These are phyloP conservation scores for Tirmania nivea DNA, from an alignment of 495 filamentous ascomycete species.

Conservation along the genomic window DNA sequence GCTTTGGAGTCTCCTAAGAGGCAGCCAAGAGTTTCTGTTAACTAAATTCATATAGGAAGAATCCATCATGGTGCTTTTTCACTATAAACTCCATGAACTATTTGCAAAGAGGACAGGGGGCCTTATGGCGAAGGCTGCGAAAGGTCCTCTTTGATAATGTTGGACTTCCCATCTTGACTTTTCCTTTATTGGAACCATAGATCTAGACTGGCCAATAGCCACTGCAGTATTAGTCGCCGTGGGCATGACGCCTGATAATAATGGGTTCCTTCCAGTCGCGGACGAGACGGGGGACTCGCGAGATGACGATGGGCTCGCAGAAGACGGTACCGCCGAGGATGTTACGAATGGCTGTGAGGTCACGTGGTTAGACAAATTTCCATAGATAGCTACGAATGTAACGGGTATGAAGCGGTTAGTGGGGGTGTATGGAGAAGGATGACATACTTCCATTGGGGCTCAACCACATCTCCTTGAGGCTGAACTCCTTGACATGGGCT, in stretches of 20 bases:
- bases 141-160: no score
- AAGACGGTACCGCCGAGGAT: slow-evolving; percentile 89
- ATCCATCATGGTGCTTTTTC: no score
- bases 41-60: no score
- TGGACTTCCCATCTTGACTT: no score
- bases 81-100: no score
- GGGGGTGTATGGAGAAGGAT: background rate
- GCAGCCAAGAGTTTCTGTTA: no score
- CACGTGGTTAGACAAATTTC: background rate
- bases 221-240: slow-evolving; percentile 96
- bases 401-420: background rate
- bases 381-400: background rate
- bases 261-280: slow-evolving; percentile 97
- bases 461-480: slow-evolving; percentile 98
- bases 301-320: slow-evolving; percentile 93
- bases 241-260: slow-evolving; percentile 95
- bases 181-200: no score
- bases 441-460: slow-evolving; percentile 66
- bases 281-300: slow-evolving; percentile 71
- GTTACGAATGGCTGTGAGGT: slow-evolving; percentile 56
- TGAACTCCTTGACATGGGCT: slow-evolving; percentile 87
- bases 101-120: no score
- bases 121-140: no score
- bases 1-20: no score
- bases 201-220: no score